Base-by-base conservation (phyloP, 805 yeast genomes). In the Wickerhamomyces rabaulensis region DNA sequence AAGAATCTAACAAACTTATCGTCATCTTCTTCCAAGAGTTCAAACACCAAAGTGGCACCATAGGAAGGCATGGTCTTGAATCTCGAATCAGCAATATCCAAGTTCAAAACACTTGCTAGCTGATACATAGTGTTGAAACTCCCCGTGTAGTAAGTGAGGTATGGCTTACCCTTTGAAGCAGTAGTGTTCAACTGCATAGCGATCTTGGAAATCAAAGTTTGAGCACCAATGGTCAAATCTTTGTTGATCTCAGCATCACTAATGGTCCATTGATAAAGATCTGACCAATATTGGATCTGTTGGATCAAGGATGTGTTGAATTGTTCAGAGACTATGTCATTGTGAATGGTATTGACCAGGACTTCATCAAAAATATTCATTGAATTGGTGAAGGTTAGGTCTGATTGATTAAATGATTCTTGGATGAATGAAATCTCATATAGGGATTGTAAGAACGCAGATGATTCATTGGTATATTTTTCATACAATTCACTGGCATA, bases 61-160 rank as follows among this genome's bases (percentile, higher is more conserved):
- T 74, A 75, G 40, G 68, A 66, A 48, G 77, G 75, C 67, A 74
- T 66, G 20, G 76, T 75, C 15, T 72, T 70, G 61, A 74, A 75
- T 29, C 52, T 52, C 43, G 65, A 56, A 45, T 58, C 66, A n/a
- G 57, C 59, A 23, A 54, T 39, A 51, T 65, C 58, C 48, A 74
- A 52, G 25, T 65, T 66, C 41, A 70, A 41, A 26, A 70, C 46
- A 44, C 68, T 71, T 40, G 60, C 63, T 37, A 70, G 49, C 56
- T 68, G 73, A 62, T 61, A 70, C 69, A 74, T 71, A 44, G 65
- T 66, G 57, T 70, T 69, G 62, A 55, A 75, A 6, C 79, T 68
- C 37, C 78, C 78, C 13, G 75, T 71, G 53, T 67, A 61, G 55
- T 69, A 70, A 57, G 67, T 64, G 49, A 75, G 47, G 51, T 61